Conservation (phyloP, 495 filamentous ascomycete species). For the Penicillium ochrochloron region DNA sequence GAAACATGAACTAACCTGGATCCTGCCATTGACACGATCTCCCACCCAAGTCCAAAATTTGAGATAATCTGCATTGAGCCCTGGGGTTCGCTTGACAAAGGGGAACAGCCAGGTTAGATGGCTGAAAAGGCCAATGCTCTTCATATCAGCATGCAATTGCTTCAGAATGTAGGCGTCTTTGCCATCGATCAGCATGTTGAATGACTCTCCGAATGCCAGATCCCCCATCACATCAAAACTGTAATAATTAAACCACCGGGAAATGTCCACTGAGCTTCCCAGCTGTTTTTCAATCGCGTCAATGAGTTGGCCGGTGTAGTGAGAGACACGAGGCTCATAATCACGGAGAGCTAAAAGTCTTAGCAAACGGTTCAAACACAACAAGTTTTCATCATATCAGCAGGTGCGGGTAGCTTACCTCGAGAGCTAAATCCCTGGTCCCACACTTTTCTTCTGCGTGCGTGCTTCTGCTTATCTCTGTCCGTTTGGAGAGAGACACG, state of each 20-base stretch:
- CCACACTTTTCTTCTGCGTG: slow-evolving; percentile 45
- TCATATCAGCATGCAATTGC: slow-evolving; percentile 16
- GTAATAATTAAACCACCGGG: slow-evolving; percentile 51
- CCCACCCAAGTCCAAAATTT: no score
- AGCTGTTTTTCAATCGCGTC: slow-evolving; percentile 21
- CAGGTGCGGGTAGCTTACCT: slow-evolving; percentile 17
- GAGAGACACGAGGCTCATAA: slow-evolving; percentile 38
- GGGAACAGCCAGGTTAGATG: no score
- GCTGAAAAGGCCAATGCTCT: no score
- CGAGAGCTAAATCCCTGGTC: slow-evolving; percentile 43
- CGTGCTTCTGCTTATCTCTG: slow-evolving; percentile 42
- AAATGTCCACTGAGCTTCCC: slow-evolving; percentile 39
- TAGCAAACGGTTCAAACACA: neutral
- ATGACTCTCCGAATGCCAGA: slow-evolving; percentile 52
- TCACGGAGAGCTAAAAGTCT: slow-evolving; percentile 32
- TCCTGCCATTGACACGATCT: no score
- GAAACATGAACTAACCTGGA: no score
- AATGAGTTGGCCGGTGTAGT: slow-evolving; percentile 34
- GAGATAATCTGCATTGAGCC: no score
- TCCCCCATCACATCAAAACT: slow-evolving; percentile 59
- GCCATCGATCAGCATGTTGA: slow-evolving; percentile 47
- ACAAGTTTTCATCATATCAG: neutral
- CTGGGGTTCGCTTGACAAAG: no score
- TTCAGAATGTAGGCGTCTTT: slow-evolving; percentile 39
- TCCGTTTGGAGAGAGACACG: slow-evolving; percentile 41